Evolutionary conservation across 1,284 basidiomycete genomes (phyloP).

Genomic region (Sanghuangporus sanghuang): DNA sequence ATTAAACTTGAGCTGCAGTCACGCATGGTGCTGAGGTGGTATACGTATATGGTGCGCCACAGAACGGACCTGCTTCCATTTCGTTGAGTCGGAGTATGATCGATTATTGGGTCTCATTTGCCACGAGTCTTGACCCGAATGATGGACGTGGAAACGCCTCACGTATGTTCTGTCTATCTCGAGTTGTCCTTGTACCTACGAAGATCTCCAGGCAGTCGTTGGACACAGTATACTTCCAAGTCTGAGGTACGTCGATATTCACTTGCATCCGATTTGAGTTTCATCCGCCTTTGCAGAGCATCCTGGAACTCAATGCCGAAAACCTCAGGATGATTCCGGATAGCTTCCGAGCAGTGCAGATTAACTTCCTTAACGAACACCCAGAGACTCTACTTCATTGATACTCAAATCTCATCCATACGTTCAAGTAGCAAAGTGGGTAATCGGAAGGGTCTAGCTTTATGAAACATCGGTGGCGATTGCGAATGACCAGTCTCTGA

Average conservation of each 20-base stretch:
- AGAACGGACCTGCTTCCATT: conserved; percentile 25
- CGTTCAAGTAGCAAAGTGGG: too few species aligned
- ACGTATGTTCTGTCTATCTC: conserved; percentile 3
- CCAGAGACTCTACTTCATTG: conserved; percentile 5
- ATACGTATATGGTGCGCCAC: conserved; percentile 34
- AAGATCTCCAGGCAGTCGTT: not conserved
- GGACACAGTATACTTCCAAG: not conserved
- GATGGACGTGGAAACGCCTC: conserved; percentile 35
- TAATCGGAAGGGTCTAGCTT: too few species aligned
- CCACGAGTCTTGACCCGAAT: conserved; percentile 42
- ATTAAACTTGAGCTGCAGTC: conserved; percentile 25
- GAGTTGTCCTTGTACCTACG: not conserved
- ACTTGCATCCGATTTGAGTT: not conserved
- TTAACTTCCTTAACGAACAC: conserved; percentile 32
- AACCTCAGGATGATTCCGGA: conserved; percentile 35
- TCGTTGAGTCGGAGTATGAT: conserved; percentile 36
- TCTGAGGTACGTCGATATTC: conserved; percentile 23
- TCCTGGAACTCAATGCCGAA: conserved; percentile 34
- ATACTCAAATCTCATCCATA: too few species aligned
- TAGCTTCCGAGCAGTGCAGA: conserved; percentile 30
- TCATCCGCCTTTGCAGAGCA: conserved; percentile 9
- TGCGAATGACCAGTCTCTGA: too few species aligned
- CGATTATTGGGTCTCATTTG: conserved; percentile 51
- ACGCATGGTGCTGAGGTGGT: conserved; percentile 34
- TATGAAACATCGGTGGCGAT: too few species aligned